phyloP scores from a whole-genome alignment of 2,329 filamentous ascomycete genomes.

The Paecilomyces dactylethromorphus region DNA sequence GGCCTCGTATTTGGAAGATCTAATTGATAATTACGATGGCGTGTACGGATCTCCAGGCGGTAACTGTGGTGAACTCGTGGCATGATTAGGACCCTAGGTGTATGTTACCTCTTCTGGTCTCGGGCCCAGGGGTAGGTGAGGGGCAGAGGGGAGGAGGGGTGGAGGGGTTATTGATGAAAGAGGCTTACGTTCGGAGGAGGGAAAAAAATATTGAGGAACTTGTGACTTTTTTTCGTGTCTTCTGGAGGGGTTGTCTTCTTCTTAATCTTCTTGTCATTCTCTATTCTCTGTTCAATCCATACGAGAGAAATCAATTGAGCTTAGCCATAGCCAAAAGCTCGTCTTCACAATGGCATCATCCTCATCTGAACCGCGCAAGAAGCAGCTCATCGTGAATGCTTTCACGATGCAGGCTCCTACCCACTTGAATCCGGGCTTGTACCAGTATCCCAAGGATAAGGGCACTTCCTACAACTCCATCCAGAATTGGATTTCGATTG shows the following conservation, averaged over 20 bases:
- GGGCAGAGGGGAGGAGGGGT: neutral
- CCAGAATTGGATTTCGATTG: slow-evolving; percentile 42
- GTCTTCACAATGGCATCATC: neutral
- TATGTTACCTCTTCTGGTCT: neutral
- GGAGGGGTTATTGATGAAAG: neutral
- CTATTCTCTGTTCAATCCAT: neutral
- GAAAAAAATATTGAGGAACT: neutral
- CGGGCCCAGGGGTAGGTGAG: neutral
- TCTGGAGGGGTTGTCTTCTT: neutral
- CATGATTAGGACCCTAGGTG: neutral
- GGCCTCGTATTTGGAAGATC: too few relatives aligned
- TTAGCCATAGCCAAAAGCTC: neutral
- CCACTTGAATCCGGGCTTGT: slow-evolving; percentile 33
- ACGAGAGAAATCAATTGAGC: neutral
- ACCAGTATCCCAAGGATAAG: slow-evolving; percentile 24
- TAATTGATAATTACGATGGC: too few relatives aligned
- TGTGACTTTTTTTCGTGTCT: neutral
- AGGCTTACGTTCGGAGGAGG: neutral
- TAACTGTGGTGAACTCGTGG: too few relatives aligned
- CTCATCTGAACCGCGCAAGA: slow-evolving; percentile 10
- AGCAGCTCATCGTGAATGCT: slow-evolving; percentile 29
- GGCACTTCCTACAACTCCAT: slow-evolving; percentile 35
- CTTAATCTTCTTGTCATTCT: neutral
- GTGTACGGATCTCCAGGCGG: too few relatives aligned
- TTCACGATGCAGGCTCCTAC: slow-evolving; percentile 25